These are phyloP conservation scores for Ophiostoma himal-ulmi DNA, from an alignment of 2,329 filamentous ascomycete species.

Conservation along the genomic window DNA sequence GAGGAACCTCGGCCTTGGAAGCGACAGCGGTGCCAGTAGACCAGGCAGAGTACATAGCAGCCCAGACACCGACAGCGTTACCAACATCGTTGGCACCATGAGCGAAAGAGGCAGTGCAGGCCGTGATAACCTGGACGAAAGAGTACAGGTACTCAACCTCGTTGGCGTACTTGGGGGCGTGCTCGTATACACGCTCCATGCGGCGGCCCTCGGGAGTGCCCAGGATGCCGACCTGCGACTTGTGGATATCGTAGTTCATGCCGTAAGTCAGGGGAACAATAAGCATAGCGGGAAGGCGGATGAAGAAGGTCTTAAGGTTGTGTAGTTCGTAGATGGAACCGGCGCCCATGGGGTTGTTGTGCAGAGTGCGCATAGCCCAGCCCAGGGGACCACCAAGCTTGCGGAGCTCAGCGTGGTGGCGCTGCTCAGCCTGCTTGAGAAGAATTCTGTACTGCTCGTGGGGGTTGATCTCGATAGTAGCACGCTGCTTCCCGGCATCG, in stretches of 20 bases:
- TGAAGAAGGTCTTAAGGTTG: slow-evolving; percentile 59
- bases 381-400: slow-evolving; percentile 62
- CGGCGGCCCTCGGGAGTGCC: slow-evolving; percentile 68
- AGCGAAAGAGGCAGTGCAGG: slow-evolving; percentile 66
- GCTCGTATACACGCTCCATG: slow-evolving; percentile 61
- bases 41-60: slow-evolving; percentile 65
- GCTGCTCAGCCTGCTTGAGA: slow-evolving; percentile 51
- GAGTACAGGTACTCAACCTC: slow-evolving; percentile 65
- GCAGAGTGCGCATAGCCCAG: slow-evolving; percentile 75
- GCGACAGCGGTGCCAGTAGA: slow-evolving; percentile 54
- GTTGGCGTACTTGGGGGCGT: slow-evolving; percentile 61
- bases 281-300: slow-evolving; percentile 64
- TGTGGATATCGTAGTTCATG: slow-evolving; percentile 75
- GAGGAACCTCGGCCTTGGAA: slow-evolving; percentile 59
- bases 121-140: slow-evolving; percentile 60
- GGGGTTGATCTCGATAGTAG: slow-evolving; percentile 26
- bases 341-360: slow-evolving; percentile 64
- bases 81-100: slow-evolving; percentile 75
- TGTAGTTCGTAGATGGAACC: slow-evolving; percentile 68
- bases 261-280: slow-evolving; percentile 63
- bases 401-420: slow-evolving; percentile 58
- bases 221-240: slow-evolving; percentile 61
- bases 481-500: slow-evolving; percentile 21
- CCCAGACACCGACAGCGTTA: slow-evolving; percentile 65
- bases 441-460: slow-evolving; percentile 58